Percentiles rank a stretch among this genome's conserved stretches.
Conservation (phyloP, 179 eudicot genomes). For the Camellia oleifera region DNA sequence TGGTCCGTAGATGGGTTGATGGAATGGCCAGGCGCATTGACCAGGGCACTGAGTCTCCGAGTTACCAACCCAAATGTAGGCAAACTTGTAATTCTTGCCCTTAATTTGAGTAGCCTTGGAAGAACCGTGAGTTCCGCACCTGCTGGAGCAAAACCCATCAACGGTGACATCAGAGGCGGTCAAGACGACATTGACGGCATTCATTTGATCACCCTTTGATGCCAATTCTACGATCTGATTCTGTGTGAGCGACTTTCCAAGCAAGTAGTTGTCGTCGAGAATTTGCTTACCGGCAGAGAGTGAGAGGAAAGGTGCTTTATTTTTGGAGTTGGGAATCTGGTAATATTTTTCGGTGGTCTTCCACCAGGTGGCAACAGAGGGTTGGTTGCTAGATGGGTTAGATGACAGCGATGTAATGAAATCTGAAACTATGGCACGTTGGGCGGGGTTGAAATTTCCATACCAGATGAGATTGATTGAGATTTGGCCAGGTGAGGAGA, state of each 20-base stretch:
- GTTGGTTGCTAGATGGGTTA: conserved; percentile 8
- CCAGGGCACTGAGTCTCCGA: conserved; percentile 24
- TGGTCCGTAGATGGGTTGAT: conserved; percentile 23
- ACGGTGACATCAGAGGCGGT: conserved; percentile 36
- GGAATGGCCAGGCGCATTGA: conserved; percentile 18
- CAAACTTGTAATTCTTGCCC: conserved; percentile 4
- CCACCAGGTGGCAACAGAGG: conserved; percentile 37
- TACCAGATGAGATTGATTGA: conserved; percentile 73
- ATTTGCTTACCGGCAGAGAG: conserved; percentile 28
- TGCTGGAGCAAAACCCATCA: conserved; percentile 30
- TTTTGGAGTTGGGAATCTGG: background rate
- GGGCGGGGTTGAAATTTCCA: conserved; percentile 63
- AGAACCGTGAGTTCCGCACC: conserved; percentile 41
- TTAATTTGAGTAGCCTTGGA: background rate
- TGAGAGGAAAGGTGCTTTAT: conserved; percentile 9
- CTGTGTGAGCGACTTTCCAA: conserved; percentile 31
- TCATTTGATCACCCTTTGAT: conserved; percentile 18
- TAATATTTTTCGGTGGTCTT: conserved; percentile 29
- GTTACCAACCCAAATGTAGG: conserved; percentile 19
- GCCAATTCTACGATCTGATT: conserved; percentile 27
- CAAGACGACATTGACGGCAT: conserved; percentile 37
- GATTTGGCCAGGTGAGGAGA: conserved; percentile 46
- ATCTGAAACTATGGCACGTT: conserved; percentile 55
- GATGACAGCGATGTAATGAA: conserved; percentile 23
- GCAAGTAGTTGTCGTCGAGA: conserved; percentile 23